These are phyloP conservation scores for Chytriomyces sp. DNA, from an alignment of 192 early-diverging fungal species.

Conservation along the genomic window DNA sequence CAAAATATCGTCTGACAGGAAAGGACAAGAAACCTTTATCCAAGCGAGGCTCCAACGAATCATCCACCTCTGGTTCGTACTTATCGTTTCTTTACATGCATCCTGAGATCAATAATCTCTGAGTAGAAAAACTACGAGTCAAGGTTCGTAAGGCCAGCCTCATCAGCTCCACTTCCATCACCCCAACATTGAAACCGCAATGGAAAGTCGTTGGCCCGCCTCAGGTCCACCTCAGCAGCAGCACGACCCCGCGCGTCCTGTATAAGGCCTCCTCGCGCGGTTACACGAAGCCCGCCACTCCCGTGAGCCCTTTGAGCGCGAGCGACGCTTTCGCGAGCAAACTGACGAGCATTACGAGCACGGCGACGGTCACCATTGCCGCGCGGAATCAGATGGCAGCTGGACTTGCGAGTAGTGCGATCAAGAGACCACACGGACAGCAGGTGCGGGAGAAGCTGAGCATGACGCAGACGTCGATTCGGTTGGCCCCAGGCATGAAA, in stretches of 20 bases:
- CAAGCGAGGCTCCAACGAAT: neutral
- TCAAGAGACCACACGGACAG: constrained; percentile 4
- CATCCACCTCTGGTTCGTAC: neutral
- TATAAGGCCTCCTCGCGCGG: constrained; percentile 22
- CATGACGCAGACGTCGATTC: constrained; percentile 28
- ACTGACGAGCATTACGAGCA: constrained; percentile 18
- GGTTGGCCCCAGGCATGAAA: constrained; percentile 1
- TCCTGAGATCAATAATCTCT: no score
- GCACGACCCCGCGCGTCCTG: constrained; percentile 11
- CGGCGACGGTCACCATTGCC: constrained; percentile 27
- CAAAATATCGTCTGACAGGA: neutral
- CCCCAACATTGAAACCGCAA: constrained; percentile 17
- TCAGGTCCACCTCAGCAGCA: neutral
- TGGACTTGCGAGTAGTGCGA: neutral
- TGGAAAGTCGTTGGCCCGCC: constrained; percentile 1
- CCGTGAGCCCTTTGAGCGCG: neutral
- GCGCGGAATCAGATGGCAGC: constrained; percentile 27
- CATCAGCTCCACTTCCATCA: constrained; percentile 25
- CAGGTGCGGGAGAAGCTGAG: neutral
- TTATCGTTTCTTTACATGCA: neutral
- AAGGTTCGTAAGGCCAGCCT: constrained; percentile 20
- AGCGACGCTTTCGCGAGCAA: constrained; percentile 13
- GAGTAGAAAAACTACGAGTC: no score
- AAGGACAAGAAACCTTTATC: neutral
- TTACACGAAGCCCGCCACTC: neutral